Percentiles rank a stretch among this genome's conserved stretches.
These are phyloP conservation scores for Zopfia rhizophila DNA, from an alignment of 2,329 filamentous ascomycete genomes.

Conservation along the genomic window DNA sequence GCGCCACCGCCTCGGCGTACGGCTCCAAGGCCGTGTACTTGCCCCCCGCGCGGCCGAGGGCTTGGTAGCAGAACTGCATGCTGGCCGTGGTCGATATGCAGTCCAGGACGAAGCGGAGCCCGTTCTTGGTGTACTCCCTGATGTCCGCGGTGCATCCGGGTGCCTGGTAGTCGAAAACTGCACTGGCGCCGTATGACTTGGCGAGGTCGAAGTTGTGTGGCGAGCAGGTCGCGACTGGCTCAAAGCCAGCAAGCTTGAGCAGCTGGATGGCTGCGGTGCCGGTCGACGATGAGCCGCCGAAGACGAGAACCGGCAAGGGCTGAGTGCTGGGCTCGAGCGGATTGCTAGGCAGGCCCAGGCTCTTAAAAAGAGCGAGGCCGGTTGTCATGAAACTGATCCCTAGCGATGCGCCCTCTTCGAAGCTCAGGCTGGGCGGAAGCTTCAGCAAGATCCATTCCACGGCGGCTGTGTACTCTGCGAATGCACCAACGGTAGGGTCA, in stretches of 20 bases:
- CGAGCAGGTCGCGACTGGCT: conserved; percentile 20
- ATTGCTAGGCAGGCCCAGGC: conserved; percentile 12
- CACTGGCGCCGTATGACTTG: conserved; percentile 23
- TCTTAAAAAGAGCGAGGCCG: conserved; percentile 11
- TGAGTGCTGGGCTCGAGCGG: conserved; percentile 18
- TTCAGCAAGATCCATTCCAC: conserved; percentile 13
- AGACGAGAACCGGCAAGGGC: conserved; percentile 21
- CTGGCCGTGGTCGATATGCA: conserved; percentile 50
- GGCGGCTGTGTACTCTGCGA: conserved; percentile 19
- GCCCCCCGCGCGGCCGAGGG: conserved; percentile 31
- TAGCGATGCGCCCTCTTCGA: conserved; percentile 15
- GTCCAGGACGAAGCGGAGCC: conserved; percentile 56
- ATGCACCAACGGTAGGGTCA: conserved; percentile 18
- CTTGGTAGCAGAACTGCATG: conserved; percentile 29
- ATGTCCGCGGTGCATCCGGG: conserved; percentile 55
- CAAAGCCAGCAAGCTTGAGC: conserved; percentile 21
- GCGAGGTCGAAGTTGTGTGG: conserved; percentile 22
- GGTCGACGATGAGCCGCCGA: conserved; percentile 19
- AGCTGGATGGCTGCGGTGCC: conserved; percentile 30
- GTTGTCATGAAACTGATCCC: conserved; percentile 15
- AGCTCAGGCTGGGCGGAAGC: conserved; percentile 14
- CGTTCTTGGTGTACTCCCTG: conserved; percentile 53
- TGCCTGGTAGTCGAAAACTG: conserved; percentile 55
- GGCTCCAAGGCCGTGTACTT: conserved; percentile 32
- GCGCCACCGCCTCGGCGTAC: conserved; percentile 7